Base-by-base conservation (phyloP, 306 rosid species). In the Delonix regia region DNA sequence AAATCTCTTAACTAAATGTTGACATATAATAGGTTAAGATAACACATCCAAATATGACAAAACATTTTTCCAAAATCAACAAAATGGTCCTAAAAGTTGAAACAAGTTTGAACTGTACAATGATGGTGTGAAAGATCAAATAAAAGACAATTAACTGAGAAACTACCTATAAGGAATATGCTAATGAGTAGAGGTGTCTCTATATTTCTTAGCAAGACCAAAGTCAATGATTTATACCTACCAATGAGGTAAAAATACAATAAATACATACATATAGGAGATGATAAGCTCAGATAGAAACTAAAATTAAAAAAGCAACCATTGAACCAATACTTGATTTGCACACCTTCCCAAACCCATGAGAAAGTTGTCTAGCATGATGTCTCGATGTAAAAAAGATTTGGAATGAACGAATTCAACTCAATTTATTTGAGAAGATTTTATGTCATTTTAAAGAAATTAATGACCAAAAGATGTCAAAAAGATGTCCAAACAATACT, bases 291-390 rank as follows among this genome's bases (percentile, higher is more conserved):
- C 64, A 0, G 9, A 25, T 13, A 60, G 15, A 45, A 52, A 39
- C 7, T 52, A 76, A 38, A 45, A 4, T 5, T 62, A n/a, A 61
- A 65, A 84, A 62, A 56, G 14, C 27, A 75, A 64, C 80, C 22
- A 77, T 44, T 76, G 67, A 79, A 73, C 59, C 48, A 71, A 65
- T 80, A 91, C 99, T 88, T 95, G 99, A 87, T 95, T 95, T 34
- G 99, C 99, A 71, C 99, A 96, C 85, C 98, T 90, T 52, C 97
- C 99, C 89, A 95, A 87, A 80, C 99, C 99, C 99, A 95, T 95
- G 73, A 95, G 98, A 69, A 95, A 95, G 81, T 95, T 95, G 84
- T 95, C 98, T 6, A 98, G 99, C 85, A 92, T 95, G 75, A 95
- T 95, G 82, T 95, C 99, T 33, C 99, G 92, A 61, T 95, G 99